Conservation (phyloP, 306 rosid genomes). For the Mimosa pudica region DNA sequence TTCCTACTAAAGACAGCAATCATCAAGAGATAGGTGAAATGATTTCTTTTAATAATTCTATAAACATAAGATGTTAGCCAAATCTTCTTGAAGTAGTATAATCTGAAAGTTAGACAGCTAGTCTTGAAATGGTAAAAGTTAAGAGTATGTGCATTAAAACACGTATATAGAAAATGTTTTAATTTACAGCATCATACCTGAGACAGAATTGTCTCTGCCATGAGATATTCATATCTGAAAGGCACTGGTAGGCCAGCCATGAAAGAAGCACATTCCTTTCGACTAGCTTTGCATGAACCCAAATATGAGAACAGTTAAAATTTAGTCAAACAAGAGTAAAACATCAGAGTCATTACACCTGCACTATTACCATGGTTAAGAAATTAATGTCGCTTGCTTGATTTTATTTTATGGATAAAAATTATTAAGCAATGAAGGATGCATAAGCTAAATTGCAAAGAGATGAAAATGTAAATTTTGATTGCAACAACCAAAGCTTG, state of each 20-base stretch:
- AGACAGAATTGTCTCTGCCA: conserved; percentile 99
- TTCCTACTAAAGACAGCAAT: conserved; percentile 19
- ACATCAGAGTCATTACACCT: conserved; percentile 1
- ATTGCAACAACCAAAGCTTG: neutral
- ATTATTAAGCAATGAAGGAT: neutral
- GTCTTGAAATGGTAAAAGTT: neutral
- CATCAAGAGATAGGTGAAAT: conserved; percentile 14
- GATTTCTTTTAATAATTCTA: neutral
- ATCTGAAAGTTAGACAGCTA: conserved; percentile 11
- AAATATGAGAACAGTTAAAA: conserved; percentile 44
- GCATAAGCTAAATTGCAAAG: neutral
- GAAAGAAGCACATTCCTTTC: conserved; percentile 97
- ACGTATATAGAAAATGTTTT: neutral
- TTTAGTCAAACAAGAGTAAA: conserved; percentile 31
- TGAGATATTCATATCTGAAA: conserved; percentile 93
- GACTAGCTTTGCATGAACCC: conserved; percentile 96
- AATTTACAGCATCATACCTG: conserved; percentile 58
- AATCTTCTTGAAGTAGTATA: conserved; percentile 2
- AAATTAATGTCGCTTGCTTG: neutral
- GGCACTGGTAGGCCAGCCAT: conserved; percentile 95
- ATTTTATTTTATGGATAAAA: neutral
- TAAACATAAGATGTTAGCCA: conserved; percentile 7
- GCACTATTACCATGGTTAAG: neutral
- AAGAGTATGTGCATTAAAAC: neutral
- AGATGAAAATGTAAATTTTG: neutral